Evolutionary conservation across 192 early-diverging fungal genomes (phyloP).

Genomic region (Oehlia diaphana): DNA sequence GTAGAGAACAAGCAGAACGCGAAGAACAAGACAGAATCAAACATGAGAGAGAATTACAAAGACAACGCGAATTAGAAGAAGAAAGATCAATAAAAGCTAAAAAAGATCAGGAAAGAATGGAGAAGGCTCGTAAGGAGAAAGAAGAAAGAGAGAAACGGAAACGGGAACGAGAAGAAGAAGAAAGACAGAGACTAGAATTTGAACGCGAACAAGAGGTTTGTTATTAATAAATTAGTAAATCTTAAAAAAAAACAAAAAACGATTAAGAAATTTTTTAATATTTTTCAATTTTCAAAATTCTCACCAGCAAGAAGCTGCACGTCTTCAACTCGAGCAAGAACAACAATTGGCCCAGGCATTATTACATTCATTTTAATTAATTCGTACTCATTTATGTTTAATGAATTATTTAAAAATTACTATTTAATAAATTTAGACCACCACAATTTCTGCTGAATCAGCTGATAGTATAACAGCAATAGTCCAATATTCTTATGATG

Average conservation of each 20-base stretch:
- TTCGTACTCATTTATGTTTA: too few species aligned
- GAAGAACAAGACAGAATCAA: slow-evolving; percentile 34
- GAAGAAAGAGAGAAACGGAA: slow-evolving; percentile 33
- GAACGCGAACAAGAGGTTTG: slow-evolving; percentile 26
- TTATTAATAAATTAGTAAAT: neutral
- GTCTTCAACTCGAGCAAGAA: neutral
- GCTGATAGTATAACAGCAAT: slow-evolving; percentile 50
- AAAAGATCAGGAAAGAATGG: slow-evolving; percentile 29
- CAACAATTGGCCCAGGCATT: neutral
- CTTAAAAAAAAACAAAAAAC: neutral
- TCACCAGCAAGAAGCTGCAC: neutral
- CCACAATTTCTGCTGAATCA: slow-evolving; percentile 26
- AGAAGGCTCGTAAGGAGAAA: slow-evolving; percentile 36
- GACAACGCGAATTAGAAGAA: slow-evolving; percentile 41
- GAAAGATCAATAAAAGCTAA: slow-evolving; percentile 31
- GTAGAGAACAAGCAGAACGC: slow-evolving; percentile 29
- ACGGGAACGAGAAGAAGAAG: slow-evolving; percentile 39
- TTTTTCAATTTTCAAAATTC: neutral
- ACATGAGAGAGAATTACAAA: slow-evolving; percentile 31
- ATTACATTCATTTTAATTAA: neutral
- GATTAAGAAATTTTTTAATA: too few species aligned
- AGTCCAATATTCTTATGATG: slow-evolving; percentile 79
- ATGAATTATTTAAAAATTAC: too few species aligned
- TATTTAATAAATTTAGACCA: neutral
- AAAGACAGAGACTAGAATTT: slow-evolving; percentile 32